Base-by-base conservation (phyloP, 83 land plant genomes). In the Diphasiastrum complanatum region DNA sequence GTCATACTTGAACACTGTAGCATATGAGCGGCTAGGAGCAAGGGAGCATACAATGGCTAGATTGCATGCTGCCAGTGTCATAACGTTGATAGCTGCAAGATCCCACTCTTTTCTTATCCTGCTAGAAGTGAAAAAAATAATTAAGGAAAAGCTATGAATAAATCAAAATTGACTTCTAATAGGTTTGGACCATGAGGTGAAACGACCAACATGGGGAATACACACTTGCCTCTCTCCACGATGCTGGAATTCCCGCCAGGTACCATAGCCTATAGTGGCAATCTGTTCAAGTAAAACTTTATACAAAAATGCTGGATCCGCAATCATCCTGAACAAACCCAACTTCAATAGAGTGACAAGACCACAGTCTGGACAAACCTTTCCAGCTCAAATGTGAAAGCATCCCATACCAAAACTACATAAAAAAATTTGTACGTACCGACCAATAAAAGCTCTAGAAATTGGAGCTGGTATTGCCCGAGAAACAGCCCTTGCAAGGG, bases 251-350 rank as follows among this genome's bases (percentile, higher is more conserved):
- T 92, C 98, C 91, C 91, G 85, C 91, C 88, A 88, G 45, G 60
- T 68, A 45, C 84, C 72, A 56, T 61, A 85, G 30, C 85, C 87
- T 56, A 85, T 63, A 37, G 98, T 92, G 12, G 80, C 62, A 35
- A 60, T 68, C 64, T 84, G 78, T 49, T 88, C 96, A 32, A 85
- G 57, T 24, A 76, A 65, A 38, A 92, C 43, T 66, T 75, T 92
- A 53, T 85, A 80, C 20, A 85, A 35, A 68, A 87, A 92, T 4
- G 85, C 57, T 49, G 96, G 96, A 83, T 92, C 98, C 60, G 96
- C 96, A 60, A 92, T 58, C 81, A 92, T 83, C 68, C 98, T 92
- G 87, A n/a, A n/a, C n/a, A n/a, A n/a, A n/a, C n/a, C n/a, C n/a
- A n/a, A n/a, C n/a, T n/a, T n/a, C n/a, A n/a, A n/a, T 45, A 50